These are phyloP conservation scores for Yamadazyma sp. DNA, from an alignment of 1,139 yeast genomes.

Conservation along the genomic window DNA sequence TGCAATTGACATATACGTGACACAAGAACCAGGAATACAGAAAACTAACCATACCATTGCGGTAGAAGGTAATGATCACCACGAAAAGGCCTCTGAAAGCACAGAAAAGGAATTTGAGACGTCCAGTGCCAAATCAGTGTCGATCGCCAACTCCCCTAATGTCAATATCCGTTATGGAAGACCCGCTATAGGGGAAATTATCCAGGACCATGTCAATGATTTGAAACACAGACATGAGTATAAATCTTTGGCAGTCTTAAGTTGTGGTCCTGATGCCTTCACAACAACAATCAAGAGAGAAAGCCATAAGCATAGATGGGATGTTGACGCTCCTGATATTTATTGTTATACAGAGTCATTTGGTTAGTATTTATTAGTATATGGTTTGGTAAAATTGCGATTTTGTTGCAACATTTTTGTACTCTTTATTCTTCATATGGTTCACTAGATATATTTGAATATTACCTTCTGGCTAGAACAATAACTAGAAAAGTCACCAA, in stretches of 20 bases:
- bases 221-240: slow-evolving; percentile 10
- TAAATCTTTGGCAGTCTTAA: slow-evolving; percentile 32
- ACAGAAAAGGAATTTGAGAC: background rate
- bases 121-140: background rate
- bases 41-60: background rate
- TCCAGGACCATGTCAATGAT: slow-evolving; percentile 9
- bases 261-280: slow-evolving; percentile 39
- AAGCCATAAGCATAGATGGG: slow-evolving; percentile 29
- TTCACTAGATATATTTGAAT: too few species aligned
- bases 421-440: too few species aligned
- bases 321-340: slow-evolving; percentile 30
- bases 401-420: background rate
- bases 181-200: slow-evolving; percentile 11
- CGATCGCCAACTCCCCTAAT: slow-evolving; percentile 9
- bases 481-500: too few species aligned
- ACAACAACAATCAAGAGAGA: slow-evolving; percentile 24
- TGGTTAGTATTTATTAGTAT: slow-evolving; percentile 9
- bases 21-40: slow-evolving; percentile 13
- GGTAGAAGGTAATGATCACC: background rate
- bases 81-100: background rate
- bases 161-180: slow-evolving; percentile 12
- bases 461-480: too few species aligned
- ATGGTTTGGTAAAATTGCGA: background rate
- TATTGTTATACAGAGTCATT: slow-evolving; percentile 37
- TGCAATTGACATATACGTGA: slow-evolving; percentile 19